Evolutionary conservation across 257 asterid genomes (phyloP), one percentile per base, ranked within the genome.

Genomic region (Forsythia viridissima): DNA sequence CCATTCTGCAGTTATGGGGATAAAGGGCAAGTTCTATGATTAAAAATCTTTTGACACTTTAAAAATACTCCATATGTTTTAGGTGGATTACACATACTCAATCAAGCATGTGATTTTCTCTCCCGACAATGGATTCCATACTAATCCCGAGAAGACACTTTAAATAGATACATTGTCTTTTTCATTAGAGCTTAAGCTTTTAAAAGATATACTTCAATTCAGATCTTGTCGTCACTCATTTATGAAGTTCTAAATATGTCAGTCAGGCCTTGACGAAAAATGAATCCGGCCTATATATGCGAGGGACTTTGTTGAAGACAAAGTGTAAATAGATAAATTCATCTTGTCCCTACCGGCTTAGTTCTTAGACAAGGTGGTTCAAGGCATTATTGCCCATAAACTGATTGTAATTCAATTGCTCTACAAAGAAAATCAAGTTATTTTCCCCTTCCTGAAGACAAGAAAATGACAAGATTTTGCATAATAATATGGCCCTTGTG

Each of bases 391-490:
- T 12, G 0, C 55, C 6, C 7, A 13, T 13, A 13, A 44, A 52
- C 21, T 16, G 0, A 16, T 18, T 7, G 13, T 72, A 42, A 65
- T 20, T 85, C 39, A 71, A 44, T 52, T 55, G 38, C 24, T 11
- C 42, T 66, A 20, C 10, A 71, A 42, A 78, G 46, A 44, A 48
- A 48, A 4, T 18, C 15, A 61, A 73, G 34, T 72, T 74, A 34
- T 51, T 48, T 65, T 65, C 34, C 37, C 65, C 65, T 78, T 75
- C 66, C 79, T 77, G 13, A 77, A 52, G 72, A 65, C 79, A 73
- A 81, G 44, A 79, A 71, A 61, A 80, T 59, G 87, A 87, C 89
- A 85, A 85, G 77, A 81, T 77, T 18, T 74, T 69, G 82, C 21
- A 67, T 41, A 72, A 81, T 79, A 63, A 36, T 83, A 70, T 83